Conservation (phyloP, 805 yeast genomes). For the Candida alai region DNA sequence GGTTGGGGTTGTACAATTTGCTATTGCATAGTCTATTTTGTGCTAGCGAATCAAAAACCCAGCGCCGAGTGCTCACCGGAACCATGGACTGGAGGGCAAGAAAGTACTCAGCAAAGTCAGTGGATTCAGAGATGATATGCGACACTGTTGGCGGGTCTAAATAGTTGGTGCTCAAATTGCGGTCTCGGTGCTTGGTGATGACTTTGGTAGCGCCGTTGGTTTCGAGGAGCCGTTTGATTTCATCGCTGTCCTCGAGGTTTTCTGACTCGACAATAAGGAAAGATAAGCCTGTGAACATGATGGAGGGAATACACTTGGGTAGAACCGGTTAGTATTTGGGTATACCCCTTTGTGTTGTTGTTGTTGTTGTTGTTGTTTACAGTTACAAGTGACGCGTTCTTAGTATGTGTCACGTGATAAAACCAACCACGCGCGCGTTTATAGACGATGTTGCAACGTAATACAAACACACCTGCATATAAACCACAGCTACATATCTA, state of each 20-base stretch:
- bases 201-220: conserved; percentile 20
- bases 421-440: too few species aligned
- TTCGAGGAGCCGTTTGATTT: conserved; percentile 14
- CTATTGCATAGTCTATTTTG: conserved; percentile 44
- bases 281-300: conserved; percentile 9
- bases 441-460: too few species aligned
- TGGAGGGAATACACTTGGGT: not conserved
- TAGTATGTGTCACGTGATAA: too few species aligned
- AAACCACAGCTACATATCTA: too few species aligned
- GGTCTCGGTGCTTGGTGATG: conserved; percentile 12
- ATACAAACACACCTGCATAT: too few species aligned
- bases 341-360: too few species aligned
- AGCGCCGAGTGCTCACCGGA: conserved; percentile 60
- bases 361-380: too few species aligned
- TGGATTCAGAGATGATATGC: conserved; percentile 51
- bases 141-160: conserved; percentile 18
- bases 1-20: conserved; percentile 69
- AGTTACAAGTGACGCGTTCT: too few species aligned
- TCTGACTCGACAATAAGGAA: conserved; percentile 20
- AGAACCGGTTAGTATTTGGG: conserved; percentile 1
- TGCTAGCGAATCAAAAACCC: conserved; percentile 52
- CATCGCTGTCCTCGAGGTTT: conserved; percentile 11
- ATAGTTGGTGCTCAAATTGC: conserved; percentile 10
- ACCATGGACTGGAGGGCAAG: conserved; percentile 50
- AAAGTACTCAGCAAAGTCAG: conserved; percentile 49